Evolutionary conservation across 495 filamentous ascomycete species (phyloP).

Genomic region (Penicillium angulare): DNA sequence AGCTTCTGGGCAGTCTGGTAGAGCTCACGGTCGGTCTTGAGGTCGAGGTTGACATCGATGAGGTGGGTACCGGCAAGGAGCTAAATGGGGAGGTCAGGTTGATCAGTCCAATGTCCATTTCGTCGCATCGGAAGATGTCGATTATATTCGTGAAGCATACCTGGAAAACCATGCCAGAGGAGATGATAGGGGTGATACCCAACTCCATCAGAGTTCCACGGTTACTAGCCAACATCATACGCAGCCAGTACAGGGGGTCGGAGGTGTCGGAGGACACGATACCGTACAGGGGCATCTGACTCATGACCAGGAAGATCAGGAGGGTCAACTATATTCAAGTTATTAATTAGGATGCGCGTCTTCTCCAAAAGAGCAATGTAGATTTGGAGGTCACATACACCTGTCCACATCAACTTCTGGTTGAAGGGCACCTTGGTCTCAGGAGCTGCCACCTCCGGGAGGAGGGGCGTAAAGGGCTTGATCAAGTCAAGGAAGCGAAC

Average conservation of each 20-base stretch:
- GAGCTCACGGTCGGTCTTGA: slow-evolving; percentile 98
- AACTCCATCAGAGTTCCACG: slow-evolving; percentile 98
- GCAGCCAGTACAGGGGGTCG: slow-evolving; percentile 98
- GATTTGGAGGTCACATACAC: slow-evolving; percentile 48
- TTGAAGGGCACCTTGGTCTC: slow-evolving; percentile 97
- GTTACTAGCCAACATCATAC: slow-evolving; percentile 99
- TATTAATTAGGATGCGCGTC: slow-evolving; percentile 34
- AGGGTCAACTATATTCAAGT: slow-evolving; percentile 67
- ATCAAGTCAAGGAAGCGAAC: slow-evolving; percentile 99
- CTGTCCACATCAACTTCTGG: slow-evolving; percentile 99
- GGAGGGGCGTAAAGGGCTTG: slow-evolving; percentile 98
- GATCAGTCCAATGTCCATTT: slow-evolving; percentile 17
- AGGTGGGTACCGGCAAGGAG: slow-evolving; percentile 98
- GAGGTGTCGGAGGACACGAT: slow-evolving; percentile 96
- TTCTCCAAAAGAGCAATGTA: slow-evolving; percentile 4
- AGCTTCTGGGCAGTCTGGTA: slow-evolving; percentile 99
- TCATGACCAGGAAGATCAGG: slow-evolving; percentile 99
- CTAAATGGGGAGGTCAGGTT: slow-evolving; percentile 23
- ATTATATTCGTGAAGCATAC: slow-evolving; percentile 31
- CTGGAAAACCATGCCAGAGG: slow-evolving; percentile 99
- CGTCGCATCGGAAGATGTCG: background rate
- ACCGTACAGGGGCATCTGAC: slow-evolving; percentile 96
- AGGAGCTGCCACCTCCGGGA: slow-evolving; percentile 96
- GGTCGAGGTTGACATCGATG: slow-evolving; percentile 99
- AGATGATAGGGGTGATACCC: slow-evolving; percentile 99